phyloP scores from a whole-genome alignment of 495 filamentous ascomycete genomes.

The Aspergillus ostianus region DNA sequence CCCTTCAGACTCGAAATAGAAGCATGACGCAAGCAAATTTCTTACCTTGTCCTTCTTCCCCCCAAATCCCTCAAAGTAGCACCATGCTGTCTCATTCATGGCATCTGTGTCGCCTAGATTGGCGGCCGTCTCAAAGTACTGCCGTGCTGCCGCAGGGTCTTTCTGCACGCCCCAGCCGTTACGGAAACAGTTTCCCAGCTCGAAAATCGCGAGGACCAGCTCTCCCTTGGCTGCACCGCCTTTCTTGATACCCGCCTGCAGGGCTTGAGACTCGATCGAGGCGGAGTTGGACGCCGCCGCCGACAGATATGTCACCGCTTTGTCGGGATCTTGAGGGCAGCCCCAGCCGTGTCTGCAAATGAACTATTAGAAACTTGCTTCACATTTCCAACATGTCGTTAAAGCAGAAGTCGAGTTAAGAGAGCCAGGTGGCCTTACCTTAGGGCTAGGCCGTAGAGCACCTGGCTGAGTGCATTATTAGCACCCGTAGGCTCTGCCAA shows the following conservation, averaged over 20 bases:
- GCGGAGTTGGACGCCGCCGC: conserved; percentile 91
- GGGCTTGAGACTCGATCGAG: conserved; percentile 75
- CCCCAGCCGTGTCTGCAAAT: conserved; percentile 87
- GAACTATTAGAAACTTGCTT: conserved; percentile 6
- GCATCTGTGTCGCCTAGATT: conserved; percentile 96
- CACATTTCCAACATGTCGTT: background rate
- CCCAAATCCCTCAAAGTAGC: conserved; percentile 91
- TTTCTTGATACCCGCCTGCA: conserved; percentile 83
- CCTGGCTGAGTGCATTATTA: conserved; percentile 93
- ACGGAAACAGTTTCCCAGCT: conserved; percentile 89
- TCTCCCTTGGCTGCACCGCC: conserved; percentile 95
- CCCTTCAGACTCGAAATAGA: conserved; percentile 7
- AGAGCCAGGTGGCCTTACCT: conserved; percentile 55
- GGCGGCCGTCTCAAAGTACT: conserved; percentile 96
- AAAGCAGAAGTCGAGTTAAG: conserved; percentile 2
- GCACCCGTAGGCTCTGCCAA: conserved; percentile 81
- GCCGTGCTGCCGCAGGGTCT: conserved; percentile 82
- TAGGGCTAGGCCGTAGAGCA: conserved; percentile 91
- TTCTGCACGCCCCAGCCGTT: conserved; percentile 93
- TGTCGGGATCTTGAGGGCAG: conserved; percentile 64
- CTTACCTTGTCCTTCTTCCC: conserved; percentile 96
- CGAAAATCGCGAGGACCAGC: conserved; percentile 95
- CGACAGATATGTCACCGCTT: conserved; percentile 79
- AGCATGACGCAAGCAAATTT: conserved; percentile 23
- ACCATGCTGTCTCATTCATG: conserved; percentile 97